phyloP scores from a whole-genome alignment of 495 filamentous ascomycete species.

The Penicillium lividum region DNA sequence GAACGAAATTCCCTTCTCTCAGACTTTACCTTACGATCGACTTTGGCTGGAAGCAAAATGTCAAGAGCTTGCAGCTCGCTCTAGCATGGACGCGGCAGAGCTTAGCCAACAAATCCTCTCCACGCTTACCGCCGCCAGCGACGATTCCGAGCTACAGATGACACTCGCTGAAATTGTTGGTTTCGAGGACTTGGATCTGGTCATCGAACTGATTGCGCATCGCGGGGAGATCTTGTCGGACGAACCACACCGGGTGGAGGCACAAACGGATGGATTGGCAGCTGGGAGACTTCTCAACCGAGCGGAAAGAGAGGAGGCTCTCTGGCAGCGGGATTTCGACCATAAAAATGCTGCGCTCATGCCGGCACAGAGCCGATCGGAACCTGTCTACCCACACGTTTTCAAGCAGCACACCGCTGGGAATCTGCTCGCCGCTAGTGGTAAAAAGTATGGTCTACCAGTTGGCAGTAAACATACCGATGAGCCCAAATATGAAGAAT shows the following conservation, averaged over 20 bases:
- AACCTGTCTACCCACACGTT: constrained; percentile 83
- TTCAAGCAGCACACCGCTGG: constrained; percentile 80
- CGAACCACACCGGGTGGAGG: constrained; percentile 34
- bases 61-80: constrained; percentile 53
- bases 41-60: constrained; percentile 70
- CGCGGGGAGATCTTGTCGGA: constrained; percentile 60
- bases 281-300: constrained; percentile 64
- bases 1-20: constrained; percentile 15
- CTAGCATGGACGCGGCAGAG: constrained; percentile 60
- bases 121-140: constrained; percentile 62
- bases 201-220: constrained; percentile 79
- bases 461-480: constrained; percentile 61
- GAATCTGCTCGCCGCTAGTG: constrained; percentile 74
- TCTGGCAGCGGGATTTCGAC: constrained; percentile 71
- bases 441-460: constrained; percentile 76
- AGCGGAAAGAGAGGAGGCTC: constrained; percentile 72
- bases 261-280: constrained; percentile 52
- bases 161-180: constrained; percentile 88
- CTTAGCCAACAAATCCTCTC: constrained; percentile 72
- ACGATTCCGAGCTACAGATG: constrained; percentile 85
- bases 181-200: constrained; percentile 86
- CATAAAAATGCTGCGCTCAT: constrained; percentile 77
- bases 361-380: constrained; percentile 59
- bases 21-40: constrained; percentile 34
- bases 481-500: constrained; percentile 80